These are phyloP conservation scores for Sporothrix euskadiensis DNA, from an alignment of 2,329 filamentous ascomycete genomes.

Conservation along the genomic window DNA sequence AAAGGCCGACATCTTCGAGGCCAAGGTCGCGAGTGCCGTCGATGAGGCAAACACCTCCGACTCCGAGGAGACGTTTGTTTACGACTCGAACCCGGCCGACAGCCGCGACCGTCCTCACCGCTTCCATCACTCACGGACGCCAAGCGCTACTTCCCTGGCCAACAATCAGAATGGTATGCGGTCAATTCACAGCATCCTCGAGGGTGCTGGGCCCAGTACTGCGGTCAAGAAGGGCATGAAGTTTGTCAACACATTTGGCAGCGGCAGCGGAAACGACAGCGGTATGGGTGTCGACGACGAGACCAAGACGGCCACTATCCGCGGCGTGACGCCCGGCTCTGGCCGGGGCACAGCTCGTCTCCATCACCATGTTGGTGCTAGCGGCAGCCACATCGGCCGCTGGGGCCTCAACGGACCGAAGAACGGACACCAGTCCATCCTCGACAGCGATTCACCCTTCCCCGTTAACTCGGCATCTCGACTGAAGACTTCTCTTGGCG, in stretches of 20 bases:
- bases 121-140: constrained; percentile 84
- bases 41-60: constrained; percentile 96
- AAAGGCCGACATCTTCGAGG: constrained; percentile 97
- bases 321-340: constrained; percentile 62
- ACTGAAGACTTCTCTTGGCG: constrained; percentile 55
- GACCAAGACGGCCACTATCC: constrained; percentile 59
- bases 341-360: constrained; percentile 69
- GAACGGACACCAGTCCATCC: constrained; percentile 68
- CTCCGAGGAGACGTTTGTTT: constrained; percentile 97
- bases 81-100: constrained; percentile 92
- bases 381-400: constrained; percentile 57
- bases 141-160: constrained; percentile 82
- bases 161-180: constrained; percentile 65
- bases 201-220: constrained; percentile 49
- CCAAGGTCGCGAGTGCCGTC: constrained; percentile 91
- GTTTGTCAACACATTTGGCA: constrained; percentile 80
- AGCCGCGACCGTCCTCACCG: constrained; percentile 60
- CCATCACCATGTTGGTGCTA: constrained; percentile 62
- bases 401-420: constrained; percentile 69
- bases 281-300: constrained; percentile 66
- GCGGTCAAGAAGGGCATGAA: constrained; percentile 92
- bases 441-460: constrained; percentile 73
- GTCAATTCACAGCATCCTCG: constrained; percentile 67
- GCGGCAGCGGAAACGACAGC: constrained; percentile 56
- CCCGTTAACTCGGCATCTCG: constrained; percentile 56